Base-by-base conservation (phyloP, 306 rosid genomes). In the Parietaria judaica region DNA sequence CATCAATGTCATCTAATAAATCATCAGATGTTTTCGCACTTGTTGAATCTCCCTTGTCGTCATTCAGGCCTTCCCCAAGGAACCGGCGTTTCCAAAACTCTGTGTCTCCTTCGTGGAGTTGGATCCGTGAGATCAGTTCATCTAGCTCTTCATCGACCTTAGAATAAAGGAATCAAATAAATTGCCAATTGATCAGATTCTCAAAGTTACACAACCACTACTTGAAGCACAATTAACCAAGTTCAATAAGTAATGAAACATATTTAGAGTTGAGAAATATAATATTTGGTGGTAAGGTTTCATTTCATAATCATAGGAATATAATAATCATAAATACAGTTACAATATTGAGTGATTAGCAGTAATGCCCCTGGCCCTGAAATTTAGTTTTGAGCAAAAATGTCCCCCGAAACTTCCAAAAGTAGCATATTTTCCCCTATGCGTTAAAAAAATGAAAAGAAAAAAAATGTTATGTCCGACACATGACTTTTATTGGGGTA, bases 141-240 rank as follows among this genome's bases (percentile, higher is more conserved):
- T 92, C 95, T 63, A 92, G 70, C 78, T 92, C 94, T 80, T 88
- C 98, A 82, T 88, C 96, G 74, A 88, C 85, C 96, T 92, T 69
- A 41, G 9, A 41, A 41, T 5, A 41, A 41, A 41, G 64, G 38
- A 68, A 72, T 73, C 51, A 49, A 14, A 62, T n/a, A 7, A 9
- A 49, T 49, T n/a, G 9, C 13, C 15, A 4, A 64, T 58, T 62
- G 46, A 72, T 51, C 62, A 52, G 58, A 65, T 48, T 11, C 38
- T 15, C 23, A 35, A 69, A 60, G 36, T 12, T 55, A 16, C 36
- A 46, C 45, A 8, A 41, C 57, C 49, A 6, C 14, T 12, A 63
- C 11, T 34, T 0, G 39, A 51, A n/a, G 47, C 45, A 49, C 16
- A 16, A 13, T 15, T 13, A 62, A 47, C 12, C 1, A 49, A 63